Base-by-base conservation (phyloP, 352 stramenopile genomes). In the Globisporangium middletonii region DNA sequence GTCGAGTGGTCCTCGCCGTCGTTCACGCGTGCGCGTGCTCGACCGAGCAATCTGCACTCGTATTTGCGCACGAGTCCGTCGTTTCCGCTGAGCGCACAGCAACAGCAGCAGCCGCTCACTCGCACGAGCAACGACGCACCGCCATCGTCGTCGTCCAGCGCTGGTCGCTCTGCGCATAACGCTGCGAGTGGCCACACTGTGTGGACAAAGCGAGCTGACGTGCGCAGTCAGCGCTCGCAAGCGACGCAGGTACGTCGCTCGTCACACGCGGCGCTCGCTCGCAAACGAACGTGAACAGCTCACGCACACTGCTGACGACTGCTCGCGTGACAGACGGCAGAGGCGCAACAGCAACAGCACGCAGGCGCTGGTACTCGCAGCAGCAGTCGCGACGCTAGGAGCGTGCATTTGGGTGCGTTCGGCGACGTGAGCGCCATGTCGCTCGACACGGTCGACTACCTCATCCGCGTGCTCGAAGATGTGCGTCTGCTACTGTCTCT, bases 381-480 rank as follows among this genome's bases (percentile, higher is more conserved):
- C 33, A 38, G 33, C 33, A 38, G 33, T 38, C 4, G 7, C 19
- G 38, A 27, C 11, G 43, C 26, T 15, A 30, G n/a, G n/a, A 13
- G 18, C 52, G 59, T 79, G 27, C 50, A 61, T 6, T 55, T 88
- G 7, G 75, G 75, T 1, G 55, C 50, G 7, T 89, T 84, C 50
- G 78, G 78, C 2, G 54, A 68, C 6, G 66, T 92, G 33, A 28
- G 55, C 15, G 47, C 48, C 11, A 88, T 92, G 83, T 62, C 65
- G n/a, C 60, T 71, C 8, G 78, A 86, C 50, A 88, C 83, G 0
- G 69, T 92, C 23, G 69, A 88, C n/a, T 83, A 80, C 50, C 67
- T 92, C 15, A 86, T 89, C 16, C 57, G 69, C 35, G 66, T 83
- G 48, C 66, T 92, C 11, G 74, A 84, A 75, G 72, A 87, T 49